Evolutionary conservation across 1,139 yeast species (phyloP), one percentile per base, ranked within the genome.

Genomic region (Nakaseomyces nivariensis): DNA sequence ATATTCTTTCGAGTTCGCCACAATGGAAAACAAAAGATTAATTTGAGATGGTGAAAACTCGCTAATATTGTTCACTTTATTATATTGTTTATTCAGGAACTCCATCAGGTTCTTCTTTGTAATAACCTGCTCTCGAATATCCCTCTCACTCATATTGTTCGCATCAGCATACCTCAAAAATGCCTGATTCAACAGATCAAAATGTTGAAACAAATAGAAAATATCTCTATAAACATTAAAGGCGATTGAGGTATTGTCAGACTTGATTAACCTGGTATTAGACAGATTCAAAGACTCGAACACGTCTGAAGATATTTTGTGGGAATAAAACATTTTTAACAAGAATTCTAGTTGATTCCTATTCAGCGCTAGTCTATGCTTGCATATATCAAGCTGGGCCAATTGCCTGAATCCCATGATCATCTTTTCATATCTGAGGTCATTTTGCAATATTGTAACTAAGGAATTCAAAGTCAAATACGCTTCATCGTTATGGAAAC

Each of bases 11-110:
- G 64, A 72, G 61, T 60, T 67, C 27, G 58, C 59, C 5, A 59
- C 72, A 51, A 65, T 68, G 44, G 64, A 67, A 49, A 70, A 70
- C 46, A 70, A 52, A 17, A 70, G 53, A 45, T 67, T 62, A 6
- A 70, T 68, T 54, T 70, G 73, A 1, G 72, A 64, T 3, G 72
- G 72, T 0, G 73, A 67, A 47, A 70, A 70, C 32, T 64, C 64
- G n/a, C 58, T 56, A 42, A 70, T 62, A 51, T 70, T 70, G 50
- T 69, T 70, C 7, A 74, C 64, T 47, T 68, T 67, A 47, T 69
- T 65, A 52, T 64, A 70, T 54, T 61, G 71, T 43, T 58, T 56
- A 49, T 57, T 67, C 46, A 64, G 58, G 46, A 67, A 67, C 48
- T 54, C 57, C 51, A 64, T 61, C 43, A 72, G 63, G 45, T 70